These are phyloP conservation scores for Cynara cardunculus DNA, from an alignment of 129 eudicot species.

Conservation along the genomic window DNA sequence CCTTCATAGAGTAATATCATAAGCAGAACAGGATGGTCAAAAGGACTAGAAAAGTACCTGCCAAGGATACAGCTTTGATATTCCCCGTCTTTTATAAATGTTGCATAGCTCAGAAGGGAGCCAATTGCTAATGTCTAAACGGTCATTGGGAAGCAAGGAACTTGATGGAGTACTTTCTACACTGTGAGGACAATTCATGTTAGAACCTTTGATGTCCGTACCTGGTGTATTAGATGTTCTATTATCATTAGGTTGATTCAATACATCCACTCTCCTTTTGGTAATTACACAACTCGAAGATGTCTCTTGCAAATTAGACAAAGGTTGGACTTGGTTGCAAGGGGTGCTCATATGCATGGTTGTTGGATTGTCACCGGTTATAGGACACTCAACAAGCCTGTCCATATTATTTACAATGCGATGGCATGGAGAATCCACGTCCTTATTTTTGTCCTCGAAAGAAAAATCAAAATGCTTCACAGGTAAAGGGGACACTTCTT, in stretches of 20 bases:
- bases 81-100: slow-evolving; percentile 66
- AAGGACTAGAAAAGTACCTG: slow-evolving; percentile 51
- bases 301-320: slow-evolving; percentile 28
- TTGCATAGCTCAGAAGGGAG: slow-evolving; percentile 80
- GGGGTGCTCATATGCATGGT: not conserved
- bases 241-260: slow-evolving; percentile 25
- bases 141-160: slow-evolving; percentile 37
- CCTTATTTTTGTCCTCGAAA: slow-evolving; percentile 53
- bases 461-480: slow-evolving; percentile 91
- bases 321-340: slow-evolving; percentile 23
- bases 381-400: slow-evolving; percentile 9
- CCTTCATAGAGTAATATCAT: not conserved
- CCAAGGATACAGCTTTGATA: slow-evolving; percentile 87
- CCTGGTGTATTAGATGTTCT: slow-evolving; percentile 36
- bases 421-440: slow-evolving; percentile 15
- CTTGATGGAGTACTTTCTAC: slow-evolving; percentile 78
- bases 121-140: slow-evolving; percentile 73
- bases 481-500: slow-evolving; percentile 79
- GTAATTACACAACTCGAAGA: slow-evolving; percentile 25
- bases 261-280: slow-evolving; percentile 28
- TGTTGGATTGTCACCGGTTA: slow-evolving; percentile 9
- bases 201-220: slow-evolving; percentile 9
- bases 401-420: slow-evolving; percentile 20
- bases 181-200: slow-evolving; percentile 19
- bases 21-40: not conserved